These are phyloP conservation scores for Gastrodia elata DNA, from an alignment of 106 monocot species.

Conservation along the genomic window DNA sequence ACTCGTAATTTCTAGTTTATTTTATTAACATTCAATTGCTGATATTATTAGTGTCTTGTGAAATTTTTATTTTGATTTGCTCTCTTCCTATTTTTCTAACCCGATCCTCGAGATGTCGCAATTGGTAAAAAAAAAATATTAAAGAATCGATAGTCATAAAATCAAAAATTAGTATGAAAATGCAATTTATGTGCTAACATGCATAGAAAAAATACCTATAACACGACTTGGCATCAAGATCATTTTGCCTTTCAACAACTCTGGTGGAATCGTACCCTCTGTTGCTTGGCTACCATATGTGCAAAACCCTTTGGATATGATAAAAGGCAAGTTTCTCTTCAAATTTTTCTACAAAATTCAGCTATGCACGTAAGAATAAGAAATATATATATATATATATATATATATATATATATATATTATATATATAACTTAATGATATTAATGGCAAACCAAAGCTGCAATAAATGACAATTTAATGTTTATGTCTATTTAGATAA, in stretches of 20 bases:
- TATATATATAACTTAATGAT: not conserved
- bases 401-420: too few species aligned
- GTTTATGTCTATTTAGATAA: not conserved
- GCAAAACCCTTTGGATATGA: conserved; percentile 12
- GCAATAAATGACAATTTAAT: not conserved
- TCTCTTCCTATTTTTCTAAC: too few species aligned
- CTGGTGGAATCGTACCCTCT: conserved; percentile 24
- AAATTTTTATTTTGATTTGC: too few species aligned
- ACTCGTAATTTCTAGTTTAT: too few species aligned
- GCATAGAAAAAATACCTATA: conserved; percentile 20
- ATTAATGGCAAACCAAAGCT: not conserved
- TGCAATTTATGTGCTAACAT: not conserved
- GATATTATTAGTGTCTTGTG: too few species aligned
- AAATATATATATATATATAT: too few species aligned
- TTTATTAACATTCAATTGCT: too few species aligned
- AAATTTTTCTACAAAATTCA: conserved; percentile 3
- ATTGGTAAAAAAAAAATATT: not conserved
- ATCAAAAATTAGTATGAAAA: not conserved
- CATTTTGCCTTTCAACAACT: conserved; percentile 16
- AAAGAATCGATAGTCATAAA: not conserved
- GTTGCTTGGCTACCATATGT: conserved; percentile 14
- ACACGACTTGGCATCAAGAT: conserved; percentile 18
- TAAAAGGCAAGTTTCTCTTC: not conserved
- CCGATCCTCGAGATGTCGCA: too few species aligned
- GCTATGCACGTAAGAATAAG: not conserved